Base-by-base conservation (phyloP, 2,329 filamentous ascomycete species). In the Fusarium tupiense region DNA sequence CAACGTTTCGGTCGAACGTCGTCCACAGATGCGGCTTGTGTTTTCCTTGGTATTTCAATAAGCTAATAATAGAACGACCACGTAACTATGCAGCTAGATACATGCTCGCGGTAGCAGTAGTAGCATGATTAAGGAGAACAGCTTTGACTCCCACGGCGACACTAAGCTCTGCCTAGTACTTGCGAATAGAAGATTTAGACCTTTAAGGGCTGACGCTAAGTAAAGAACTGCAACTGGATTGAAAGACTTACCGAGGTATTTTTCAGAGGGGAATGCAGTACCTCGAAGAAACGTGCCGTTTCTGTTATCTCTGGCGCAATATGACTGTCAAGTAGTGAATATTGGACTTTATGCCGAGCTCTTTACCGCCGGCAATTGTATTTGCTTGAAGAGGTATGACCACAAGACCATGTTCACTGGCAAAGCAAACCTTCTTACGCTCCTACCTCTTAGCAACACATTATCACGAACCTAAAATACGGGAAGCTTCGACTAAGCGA, bases 401-500 rank as follows among this genome's bases (percentile, higher is more conserved):
- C 40, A 7, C 22, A 41, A 41, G 40, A 10, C 22, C 40, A 22
- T 14, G 20, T 41, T 41, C 8, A 16, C 40, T 4, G 8, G 40
- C 20, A 14, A 16, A 41, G 13, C 38, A 22, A n/a, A 9, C 40
- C 40, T 41, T 41, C 20, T 1, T n/a, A 41, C 20, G 12, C 20
- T 41, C 40, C 22, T 41, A 22, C 13, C 22, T 14, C 40, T n/a
- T 41, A 2, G 1, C 40, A 22, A n/a, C 20, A 41, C 13, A 41
- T 14, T 14, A 41, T 14, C 20, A 22, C 40, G 5, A 41, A 13
- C 22, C 20, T 41, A 41, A 13, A n/a, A 41, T 14, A n/a, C 40
- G 0, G 8, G 22, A n/a, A 41, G 0, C 22, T n/a, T 41, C 5
- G 40, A n/a, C 40, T 14, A 22, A 16, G 20, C 0, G 2, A n/a